Percentiles rank a stretch among this genome's conserved stretches.
Evolutionary conservation across 768 basidiomycete genomes (phyloP).

Genomic region (Pisolithus orientalis): DNA sequence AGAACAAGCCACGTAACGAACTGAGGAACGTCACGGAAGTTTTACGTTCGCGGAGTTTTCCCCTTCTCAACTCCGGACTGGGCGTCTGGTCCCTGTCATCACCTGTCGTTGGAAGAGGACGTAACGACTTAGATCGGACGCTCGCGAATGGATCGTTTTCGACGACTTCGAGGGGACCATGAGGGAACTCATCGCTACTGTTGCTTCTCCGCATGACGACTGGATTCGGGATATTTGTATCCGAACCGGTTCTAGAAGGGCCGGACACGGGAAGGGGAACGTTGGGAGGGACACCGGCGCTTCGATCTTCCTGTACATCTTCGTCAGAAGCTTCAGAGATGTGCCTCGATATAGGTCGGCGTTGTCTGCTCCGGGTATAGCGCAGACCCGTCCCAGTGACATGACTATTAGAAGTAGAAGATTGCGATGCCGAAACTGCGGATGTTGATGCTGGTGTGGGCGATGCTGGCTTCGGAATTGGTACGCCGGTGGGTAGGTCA

Average conservation of each 20-base stretch:
- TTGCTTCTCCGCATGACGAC: neutral
- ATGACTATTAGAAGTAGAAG: neutral
- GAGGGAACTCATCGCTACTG: conserved; percentile 10
- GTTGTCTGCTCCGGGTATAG: conserved; percentile 6
- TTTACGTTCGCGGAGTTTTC: conserved; percentile 12
- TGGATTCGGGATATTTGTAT: neutral
- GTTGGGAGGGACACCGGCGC: neutral
- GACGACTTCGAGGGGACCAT: conserved; percentile 15
- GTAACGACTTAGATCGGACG: neutral
- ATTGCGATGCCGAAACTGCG: neutral
- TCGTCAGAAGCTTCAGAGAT: conserved; percentile 22
- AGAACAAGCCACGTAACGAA: conserved; percentile 22
- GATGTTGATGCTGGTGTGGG: neutral
- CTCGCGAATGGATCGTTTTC: conserved; percentile 20
- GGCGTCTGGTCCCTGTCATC: neutral
- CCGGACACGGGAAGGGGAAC: neutral
- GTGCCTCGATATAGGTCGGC: conserved; percentile 19
- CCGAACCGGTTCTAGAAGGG: neutral
- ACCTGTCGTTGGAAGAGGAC: conserved; percentile 1
- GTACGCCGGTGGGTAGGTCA: conserved; percentile 17
- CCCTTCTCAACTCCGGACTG: neutral
- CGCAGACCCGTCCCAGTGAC: neutral
- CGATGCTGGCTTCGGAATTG: neutral
- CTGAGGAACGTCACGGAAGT: conserved; percentile 20
- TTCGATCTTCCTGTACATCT: conserved; percentile 1